Evolutionary conservation across 129 eudicot species (phyloP).

Genomic region (Flaveria linearis): DNA sequence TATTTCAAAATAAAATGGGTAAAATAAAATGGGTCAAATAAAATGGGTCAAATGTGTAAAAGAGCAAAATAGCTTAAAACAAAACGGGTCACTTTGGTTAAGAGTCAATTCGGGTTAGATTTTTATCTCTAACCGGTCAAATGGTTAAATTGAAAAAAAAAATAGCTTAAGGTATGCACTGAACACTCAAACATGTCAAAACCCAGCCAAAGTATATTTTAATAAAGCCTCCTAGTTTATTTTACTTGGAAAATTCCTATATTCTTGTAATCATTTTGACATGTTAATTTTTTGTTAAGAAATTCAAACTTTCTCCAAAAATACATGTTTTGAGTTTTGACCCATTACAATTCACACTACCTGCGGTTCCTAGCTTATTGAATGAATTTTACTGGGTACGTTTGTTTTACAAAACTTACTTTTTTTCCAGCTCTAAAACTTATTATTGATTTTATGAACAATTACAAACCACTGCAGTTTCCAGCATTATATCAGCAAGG

Average conservation of each 20-base stretch:
- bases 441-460: slow-evolving; percentile 8
- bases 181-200: not conserved
- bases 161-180: not conserved
- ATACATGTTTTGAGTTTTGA: not conserved
- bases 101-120: not conserved
- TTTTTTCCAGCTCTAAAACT: not conserved
- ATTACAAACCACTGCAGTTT: slow-evolving; percentile 52
- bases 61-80: not conserved
- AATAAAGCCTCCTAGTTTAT: not conserved
- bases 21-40: not conserved
- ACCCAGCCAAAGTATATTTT: not conserved
- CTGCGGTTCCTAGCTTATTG: not conserved
- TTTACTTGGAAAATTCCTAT: not conserved
- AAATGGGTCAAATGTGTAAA: not conserved
- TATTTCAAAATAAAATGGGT: not conserved
- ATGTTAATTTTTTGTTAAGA: no score
- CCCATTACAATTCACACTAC: not conserved
- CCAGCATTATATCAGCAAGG: slow-evolving; percentile 99
- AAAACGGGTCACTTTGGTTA: not conserved
- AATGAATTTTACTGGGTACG: no score
- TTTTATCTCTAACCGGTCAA: not conserved
- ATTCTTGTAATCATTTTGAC: not conserved
- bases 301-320: not conserved
- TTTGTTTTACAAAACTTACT: no score
- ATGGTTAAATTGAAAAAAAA: not conserved